phyloP scores from a whole-genome alignment of 2,329 filamentous ascomycete species.

The Fusarium proliferatum region DNA sequence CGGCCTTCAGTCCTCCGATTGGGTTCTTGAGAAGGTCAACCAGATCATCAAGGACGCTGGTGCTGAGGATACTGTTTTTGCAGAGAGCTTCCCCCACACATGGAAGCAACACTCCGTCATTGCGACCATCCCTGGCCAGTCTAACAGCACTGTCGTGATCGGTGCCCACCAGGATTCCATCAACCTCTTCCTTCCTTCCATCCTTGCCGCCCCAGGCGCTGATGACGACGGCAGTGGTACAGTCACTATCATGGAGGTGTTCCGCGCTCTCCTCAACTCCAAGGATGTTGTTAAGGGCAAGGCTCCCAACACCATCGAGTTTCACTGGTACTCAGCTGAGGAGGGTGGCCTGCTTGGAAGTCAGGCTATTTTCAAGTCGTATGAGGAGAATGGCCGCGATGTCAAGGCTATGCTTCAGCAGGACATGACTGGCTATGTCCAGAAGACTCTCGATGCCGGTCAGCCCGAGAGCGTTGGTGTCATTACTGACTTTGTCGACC shows the following conservation, averaged over 20 bases:
- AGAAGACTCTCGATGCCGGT: slow-evolving; percentile 84
- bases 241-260: slow-evolving; percentile 92
- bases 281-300: slow-evolving; percentile 76
- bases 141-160: slow-evolving; percentile 85
- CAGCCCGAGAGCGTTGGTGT: slow-evolving; percentile 88
- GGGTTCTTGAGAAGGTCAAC: slow-evolving; percentile 82
- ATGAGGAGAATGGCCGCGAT: slow-evolving; percentile 77
- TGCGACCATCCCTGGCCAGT: slow-evolving; percentile 87
- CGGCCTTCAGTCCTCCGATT: slow-evolving; percentile 86
- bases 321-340: slow-evolving; percentile 95
- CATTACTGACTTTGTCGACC: slow-evolving; percentile 91
- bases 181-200: slow-evolving; percentile 87
- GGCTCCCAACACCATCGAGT: slow-evolving; percentile 88
- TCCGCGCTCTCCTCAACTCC: slow-evolving; percentile 83
- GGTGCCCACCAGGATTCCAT: slow-evolving; percentile 96
- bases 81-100: slow-evolving; percentile 79
- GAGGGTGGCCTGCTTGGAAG: slow-evolving; percentile 89
- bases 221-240: slow-evolving; percentile 95
- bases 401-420: slow-evolving; percentile 98
- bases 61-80: slow-evolving; percentile 74
- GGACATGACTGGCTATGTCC: slow-evolving; percentile 94
- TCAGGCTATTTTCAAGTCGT: slow-evolving; percentile 87
- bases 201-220: slow-evolving; percentile 89
- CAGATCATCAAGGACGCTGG: slow-evolving; percentile 77
- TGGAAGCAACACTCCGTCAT: slow-evolving; percentile 95